phyloP scores from a whole-genome alignment of 768 basidiomycete genomes.

The Tulasnella sp. region DNA sequence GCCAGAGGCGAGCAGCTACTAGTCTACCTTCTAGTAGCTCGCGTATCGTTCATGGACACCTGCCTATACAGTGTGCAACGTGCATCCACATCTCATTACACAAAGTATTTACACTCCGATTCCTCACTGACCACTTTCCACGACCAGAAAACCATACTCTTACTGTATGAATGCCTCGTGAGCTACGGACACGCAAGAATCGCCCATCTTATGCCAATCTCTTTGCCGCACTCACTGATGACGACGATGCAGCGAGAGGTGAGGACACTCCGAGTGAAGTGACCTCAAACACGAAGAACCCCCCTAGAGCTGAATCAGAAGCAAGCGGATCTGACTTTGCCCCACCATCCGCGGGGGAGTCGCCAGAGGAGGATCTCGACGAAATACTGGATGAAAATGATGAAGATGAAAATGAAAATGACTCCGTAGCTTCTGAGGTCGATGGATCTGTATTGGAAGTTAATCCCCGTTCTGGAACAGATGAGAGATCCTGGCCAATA shows the following conservation, averaged over 20 bases:
- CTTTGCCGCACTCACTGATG: neutral
- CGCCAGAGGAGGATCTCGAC: neutral
- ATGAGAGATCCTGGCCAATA: neutral
- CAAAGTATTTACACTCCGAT: too few relatives aligned
- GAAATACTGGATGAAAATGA: neutral
- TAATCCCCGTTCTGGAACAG: neutral
- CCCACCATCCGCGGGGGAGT: constrained; percentile 12
- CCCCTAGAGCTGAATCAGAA: constrained; percentile 3
- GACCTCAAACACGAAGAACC: neutral
- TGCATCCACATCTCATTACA: too few relatives aligned
- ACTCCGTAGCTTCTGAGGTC: neutral
- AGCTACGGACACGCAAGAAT: constrained; percentile 9
- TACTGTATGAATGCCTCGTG: too few relatives aligned
- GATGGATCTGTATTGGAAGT: constrained; percentile 4
- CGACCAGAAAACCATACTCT: too few relatives aligned
- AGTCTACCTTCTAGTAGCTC: too few relatives aligned
- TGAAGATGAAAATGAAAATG: neutral
- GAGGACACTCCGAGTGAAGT: neutral
- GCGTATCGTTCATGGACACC: too few relatives aligned
- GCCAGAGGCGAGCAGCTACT: too few relatives aligned
- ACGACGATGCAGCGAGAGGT: constrained; percentile 9
- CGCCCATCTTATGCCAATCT: constrained; percentile 11
- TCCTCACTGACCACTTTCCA: too few relatives aligned
- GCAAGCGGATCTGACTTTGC: constrained; percentile 10
- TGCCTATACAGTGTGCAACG: too few relatives aligned